Evolutionary conservation across 2,329 filamentous ascomycete genomes (phyloP), one percentile per base, ranked within the genome.

Genomic region (Fusarium veterinarium): DNA sequence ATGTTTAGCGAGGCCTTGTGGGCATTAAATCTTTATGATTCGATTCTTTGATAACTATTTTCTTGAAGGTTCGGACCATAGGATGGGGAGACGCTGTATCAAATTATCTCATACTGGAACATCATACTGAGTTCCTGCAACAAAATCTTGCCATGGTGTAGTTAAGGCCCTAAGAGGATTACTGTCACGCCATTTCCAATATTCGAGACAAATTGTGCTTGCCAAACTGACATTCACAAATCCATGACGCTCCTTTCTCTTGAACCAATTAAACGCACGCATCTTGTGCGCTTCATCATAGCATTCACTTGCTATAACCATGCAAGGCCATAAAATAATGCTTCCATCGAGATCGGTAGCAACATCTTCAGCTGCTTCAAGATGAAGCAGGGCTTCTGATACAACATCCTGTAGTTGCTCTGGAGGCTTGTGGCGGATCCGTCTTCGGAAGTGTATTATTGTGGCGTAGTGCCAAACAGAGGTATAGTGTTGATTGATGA

Each of bases 1-100:
- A 23, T 33, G 4, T 1, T 14, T 3, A 8, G 16, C 16, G 30
- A 7, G 5, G 7, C 11, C 0, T 7, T 6, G 2, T 0, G 6
- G 14, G 17, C 3, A 4, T 13, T 3, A 13, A 11, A n/a, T 1
- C 8, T 19, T 49, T 7, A 6, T 31, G 7, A 8, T 17, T 5
- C 10, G 0, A 13, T 17, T 17, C 5, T n/a, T 31, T 16, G 2
- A 3, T 2, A 3, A 8, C 17, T 17, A 5, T 9, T 7, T 9
- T 8, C 0, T 7, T 3, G 23, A 48, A 9, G 4, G 1, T 8
- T 5, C 4, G 3, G 28, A 9, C 20, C 2, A 1, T 8, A 4
- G 5, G 25, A 16, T 3, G 5, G 44, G 30, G 25, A 48, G 28
- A 8, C 23, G 23, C 23, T 31, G 7, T 4, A 3, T 3, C 6